Conservation (phyloP, 2,329 filamentous ascomycete genomes). For the Pseudogymnoascus sp. region DNA sequence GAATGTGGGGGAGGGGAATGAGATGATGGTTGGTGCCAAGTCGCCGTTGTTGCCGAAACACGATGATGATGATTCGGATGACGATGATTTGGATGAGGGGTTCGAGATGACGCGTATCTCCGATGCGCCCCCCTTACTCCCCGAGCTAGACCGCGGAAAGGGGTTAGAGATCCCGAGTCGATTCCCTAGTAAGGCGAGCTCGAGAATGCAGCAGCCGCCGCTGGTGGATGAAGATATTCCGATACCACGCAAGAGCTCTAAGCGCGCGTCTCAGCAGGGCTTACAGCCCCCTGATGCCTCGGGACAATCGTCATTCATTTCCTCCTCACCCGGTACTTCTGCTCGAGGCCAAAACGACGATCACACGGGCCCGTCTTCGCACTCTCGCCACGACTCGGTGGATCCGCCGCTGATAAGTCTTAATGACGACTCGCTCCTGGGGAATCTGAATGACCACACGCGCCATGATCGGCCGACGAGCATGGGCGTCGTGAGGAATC, state of each 20-base stretch:
- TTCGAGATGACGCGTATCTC: slow-evolving; percentile 37
- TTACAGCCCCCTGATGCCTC: not conserved
- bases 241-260: slow-evolving; percentile 74
- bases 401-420: not conserved
- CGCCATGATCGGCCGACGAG: slow-evolving; percentile 45
- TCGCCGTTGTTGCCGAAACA: not conserved
- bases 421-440: slow-evolving; percentile 1
- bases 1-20: slow-evolving; percentile 32
- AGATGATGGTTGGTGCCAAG: not conserved
- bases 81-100: slow-evolving; percentile 36
- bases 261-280: slow-evolving; percentile 36
- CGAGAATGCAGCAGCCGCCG: slow-evolving; percentile 31
- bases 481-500: slow-evolving; percentile 51
- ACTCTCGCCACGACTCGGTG: not conserved
- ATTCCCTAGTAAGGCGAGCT: slow-evolving; percentile 51
- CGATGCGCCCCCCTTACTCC: slow-evolving; percentile 49
- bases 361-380: not conserved
- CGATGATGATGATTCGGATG: not conserved
- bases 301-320: not conserved
- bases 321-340: not conserved
- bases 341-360: not conserved
- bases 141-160: slow-evolving; percentile 43
- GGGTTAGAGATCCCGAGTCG: slow-evolving; percentile 49
- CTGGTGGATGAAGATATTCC: slow-evolving; percentile 87
- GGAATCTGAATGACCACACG: slow-evolving; percentile 19